phyloP scores from a whole-genome alignment of 73 alveolate species.

The Tetrahymena malaccensis region DNA sequence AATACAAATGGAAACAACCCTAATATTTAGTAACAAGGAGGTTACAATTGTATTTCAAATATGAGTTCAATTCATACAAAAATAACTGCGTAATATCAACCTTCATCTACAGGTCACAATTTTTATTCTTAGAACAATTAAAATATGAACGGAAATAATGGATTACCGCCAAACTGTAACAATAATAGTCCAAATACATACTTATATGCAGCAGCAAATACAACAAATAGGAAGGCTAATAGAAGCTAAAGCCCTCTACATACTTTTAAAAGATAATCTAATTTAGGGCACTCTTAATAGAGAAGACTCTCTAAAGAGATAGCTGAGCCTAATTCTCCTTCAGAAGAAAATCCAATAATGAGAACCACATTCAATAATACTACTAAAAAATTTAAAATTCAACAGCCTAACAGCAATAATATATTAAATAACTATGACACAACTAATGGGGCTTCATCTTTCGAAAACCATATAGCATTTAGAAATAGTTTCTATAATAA shows the following conservation, averaged over 20 bases:
- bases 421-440: neutral
- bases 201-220: neutral
- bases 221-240: neutral
- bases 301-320: neutral
- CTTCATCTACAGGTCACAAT: neutral
- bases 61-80: neutral
- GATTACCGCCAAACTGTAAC: neutral
- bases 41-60: neutral
- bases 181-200: neutral
- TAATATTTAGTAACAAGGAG: neutral
- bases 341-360: neutral
- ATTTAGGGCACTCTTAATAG: neutral
- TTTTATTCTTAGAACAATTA: neutral
- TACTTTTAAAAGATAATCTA: neutral
- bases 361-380: neutral
- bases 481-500: neutral
- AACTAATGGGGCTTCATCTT: neutral
- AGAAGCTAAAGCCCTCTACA: neutral
- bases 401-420: neutral
- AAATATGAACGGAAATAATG: neutral
- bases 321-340: neutral
- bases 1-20: neutral
- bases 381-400: neutral
- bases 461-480: neutral
- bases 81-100: neutral